Evolutionary conservation across 108 stramenopile species (phyloP).

Genomic region (Schizochytrium sp.): DNA sequence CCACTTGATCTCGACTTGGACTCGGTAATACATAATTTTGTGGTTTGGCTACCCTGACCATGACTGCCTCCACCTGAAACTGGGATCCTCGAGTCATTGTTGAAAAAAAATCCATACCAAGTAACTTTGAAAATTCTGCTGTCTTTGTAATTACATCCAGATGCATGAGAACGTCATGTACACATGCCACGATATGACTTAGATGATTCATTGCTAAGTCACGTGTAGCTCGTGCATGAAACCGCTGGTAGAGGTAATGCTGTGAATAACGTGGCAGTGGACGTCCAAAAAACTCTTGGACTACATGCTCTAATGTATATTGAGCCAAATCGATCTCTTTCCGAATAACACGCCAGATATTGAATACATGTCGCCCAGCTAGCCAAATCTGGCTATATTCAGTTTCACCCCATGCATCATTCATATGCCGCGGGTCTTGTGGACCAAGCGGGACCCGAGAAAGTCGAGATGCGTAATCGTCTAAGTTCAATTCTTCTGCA

Average conservation of each 20-base stretch:
- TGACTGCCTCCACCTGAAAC: conserved; percentile 77
- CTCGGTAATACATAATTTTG: conserved; percentile 51
- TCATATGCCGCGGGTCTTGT: conserved; percentile 60
- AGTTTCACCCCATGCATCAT: conserved; percentile 64
- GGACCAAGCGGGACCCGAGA: conserved; percentile 62
- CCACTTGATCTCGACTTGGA: conserved; percentile 65
- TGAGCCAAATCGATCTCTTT: conserved; percentile 71
- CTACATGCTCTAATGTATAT: conserved; percentile 60
- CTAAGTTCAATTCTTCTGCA: background rate
- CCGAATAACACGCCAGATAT: conserved; percentile 73
- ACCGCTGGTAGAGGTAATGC: conserved; percentile 63
- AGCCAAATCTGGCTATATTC: conserved; percentile 68
- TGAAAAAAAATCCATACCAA: conserved; percentile 76
- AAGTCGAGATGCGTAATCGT: conserved; percentile 61
- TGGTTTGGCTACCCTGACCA: conserved; percentile 73
- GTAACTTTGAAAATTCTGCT: conserved; percentile 71
- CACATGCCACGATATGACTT: conserved; percentile 45
- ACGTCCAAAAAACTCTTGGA: background rate
- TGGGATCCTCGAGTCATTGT: conserved; percentile 75
- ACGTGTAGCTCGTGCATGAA: conserved; percentile 61
- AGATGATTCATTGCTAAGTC: conserved; percentile 62
- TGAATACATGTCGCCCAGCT: conserved; percentile 71
- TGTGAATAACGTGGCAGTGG: conserved; percentile 50
- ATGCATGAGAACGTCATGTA: conserved; percentile 64
- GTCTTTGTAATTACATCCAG: conserved; percentile 73